Conservation (phyloP, 148 eudicot species). For the Chenopodium quinoa region DNA sequence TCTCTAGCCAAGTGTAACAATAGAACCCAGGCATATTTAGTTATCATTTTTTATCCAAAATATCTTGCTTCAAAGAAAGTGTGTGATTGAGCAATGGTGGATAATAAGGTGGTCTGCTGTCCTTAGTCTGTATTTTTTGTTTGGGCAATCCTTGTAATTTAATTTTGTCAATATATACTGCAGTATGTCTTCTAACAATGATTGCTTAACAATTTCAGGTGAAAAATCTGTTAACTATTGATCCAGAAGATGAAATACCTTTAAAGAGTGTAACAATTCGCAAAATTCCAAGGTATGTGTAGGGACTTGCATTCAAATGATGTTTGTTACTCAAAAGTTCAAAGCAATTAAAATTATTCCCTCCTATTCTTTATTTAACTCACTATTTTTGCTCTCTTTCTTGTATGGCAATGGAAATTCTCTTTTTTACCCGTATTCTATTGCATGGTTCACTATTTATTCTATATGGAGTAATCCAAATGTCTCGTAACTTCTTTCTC, state of each 20-base stretch:
- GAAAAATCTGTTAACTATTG: constrained; percentile 80
- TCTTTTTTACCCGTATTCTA: too few species aligned
- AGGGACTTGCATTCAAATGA: not conserved
- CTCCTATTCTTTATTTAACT: too few species aligned
- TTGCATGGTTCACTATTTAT: too few species aligned
- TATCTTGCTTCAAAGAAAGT: not conserved
- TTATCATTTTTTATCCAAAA: not conserved
- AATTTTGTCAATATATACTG: not conserved
- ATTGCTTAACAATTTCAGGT: constrained; percentile 41
- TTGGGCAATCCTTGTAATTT: not conserved
- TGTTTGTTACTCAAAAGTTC: too few species aligned
- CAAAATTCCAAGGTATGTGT: constrained; percentile 75
- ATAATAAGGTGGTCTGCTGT: too few species aligned
- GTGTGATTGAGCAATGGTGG: too few species aligned
- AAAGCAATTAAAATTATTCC: too few species aligned
- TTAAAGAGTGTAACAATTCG: constrained; percentile 94
- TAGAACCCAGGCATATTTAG: too few species aligned
- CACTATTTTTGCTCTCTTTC: too few species aligned
- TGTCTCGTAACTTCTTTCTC: too few species aligned
- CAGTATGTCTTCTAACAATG: not conserved
- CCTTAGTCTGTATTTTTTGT: not conserved
- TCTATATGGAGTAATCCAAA: too few species aligned
- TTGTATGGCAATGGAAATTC: too few species aligned
- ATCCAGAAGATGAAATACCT: constrained; percentile 80
- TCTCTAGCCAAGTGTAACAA: not conserved